These are phyloP conservation scores for Amaranthus palmeri DNA, from an alignment of 148 eudicot genomes.

Conservation along the genomic window DNA sequence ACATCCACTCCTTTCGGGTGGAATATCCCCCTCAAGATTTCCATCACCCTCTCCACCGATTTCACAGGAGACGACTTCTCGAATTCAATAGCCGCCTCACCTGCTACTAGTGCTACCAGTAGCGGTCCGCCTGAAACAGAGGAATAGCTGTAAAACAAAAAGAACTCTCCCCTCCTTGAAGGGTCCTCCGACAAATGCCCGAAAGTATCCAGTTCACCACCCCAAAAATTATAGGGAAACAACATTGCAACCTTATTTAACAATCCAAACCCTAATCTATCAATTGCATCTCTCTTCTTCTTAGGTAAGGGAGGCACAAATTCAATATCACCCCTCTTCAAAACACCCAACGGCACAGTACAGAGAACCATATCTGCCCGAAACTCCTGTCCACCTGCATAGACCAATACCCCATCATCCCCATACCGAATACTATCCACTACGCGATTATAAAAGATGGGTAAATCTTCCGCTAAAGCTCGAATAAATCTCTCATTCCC, in stretches of 20 bases:
- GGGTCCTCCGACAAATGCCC: constrained; percentile 82
- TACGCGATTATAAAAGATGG: constrained; percentile 53
- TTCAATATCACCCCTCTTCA: constrained; percentile 62
- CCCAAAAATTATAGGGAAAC: constrained; percentile 96
- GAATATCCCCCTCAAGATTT: constrained; percentile 71
- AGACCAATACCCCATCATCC: constrained; percentile 70
- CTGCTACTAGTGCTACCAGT: constrained; percentile 91
- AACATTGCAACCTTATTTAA: constrained; percentile 93
- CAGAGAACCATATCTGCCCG: constrained; percentile 85
- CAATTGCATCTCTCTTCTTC: constrained; percentile 68
- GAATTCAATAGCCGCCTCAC: constrained; percentile 86
- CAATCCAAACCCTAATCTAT: constrained; percentile 85
- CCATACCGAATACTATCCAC: constrained; percentile 73
- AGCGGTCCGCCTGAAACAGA: constrained; percentile 91
- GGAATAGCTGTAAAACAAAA: constrained; percentile 84
- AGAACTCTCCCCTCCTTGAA: constrained; percentile 83
- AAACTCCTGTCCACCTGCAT: constrained; percentile 70
- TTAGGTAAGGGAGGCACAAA: constrained; percentile 84
- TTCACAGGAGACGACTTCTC: constrained; percentile 78
- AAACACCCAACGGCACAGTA: constrained; percentile 86
- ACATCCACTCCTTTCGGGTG: constrained; percentile 87
- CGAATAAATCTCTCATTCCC: constrained; percentile 85
- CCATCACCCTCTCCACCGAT: constrained; percentile 69
- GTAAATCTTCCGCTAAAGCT: constrained; percentile 79
- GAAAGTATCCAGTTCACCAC: constrained; percentile 89